Evolutionary conservation across 1,139 yeast genomes (phyloP), one percentile per base, ranked within the genome.

Genomic region (Zygosaccharomyces sapae): DNA sequence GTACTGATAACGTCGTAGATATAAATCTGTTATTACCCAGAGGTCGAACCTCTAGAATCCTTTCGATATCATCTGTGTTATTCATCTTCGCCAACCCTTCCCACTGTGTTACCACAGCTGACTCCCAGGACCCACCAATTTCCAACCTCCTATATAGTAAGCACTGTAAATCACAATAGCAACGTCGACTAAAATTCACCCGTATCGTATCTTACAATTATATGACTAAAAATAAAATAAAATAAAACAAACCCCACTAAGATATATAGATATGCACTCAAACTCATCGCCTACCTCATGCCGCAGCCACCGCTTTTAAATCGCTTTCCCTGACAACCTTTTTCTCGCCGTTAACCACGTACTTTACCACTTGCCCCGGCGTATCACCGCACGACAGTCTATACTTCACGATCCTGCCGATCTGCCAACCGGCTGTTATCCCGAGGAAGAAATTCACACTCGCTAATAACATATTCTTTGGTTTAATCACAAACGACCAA

Each of bases 401-500:
- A 73, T 80, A 87, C 54, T 74, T 71, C 58, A 73, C 74, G 45
- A 92, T 78, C 70, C 98, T 79, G 44, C 72, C 62, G 41, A 92
- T 70, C 73, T 92, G 98, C 66, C 75, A 80, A 29, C 94, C 88
- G 2, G 97, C 96, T 40, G 94, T 96, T 35, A 83, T 73, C 25
- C 96, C 96, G 53, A 92, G 74, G 75, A 92, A 92, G 75, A 89
- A 88, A 71, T 92, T 92, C 51, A 92, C 98, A 30, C 94, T 81
- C 3, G 97, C 98, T 58, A 92, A 76, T 52, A 92, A 73, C 57
- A 77, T 75, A 71, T 92, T 92, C 70, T 86, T 84, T 45, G 98
- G 98, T 59, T 74, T 81, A 65, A 92, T 92, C 54, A 89, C 94
- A 69, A 89, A 79, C 27, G 97, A 90, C 98, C 98, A 92, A 67